Base-by-base conservation (phyloP, 2,329 filamentous ascomycete genomes). In the Exophiala alcalophila region DNA sequence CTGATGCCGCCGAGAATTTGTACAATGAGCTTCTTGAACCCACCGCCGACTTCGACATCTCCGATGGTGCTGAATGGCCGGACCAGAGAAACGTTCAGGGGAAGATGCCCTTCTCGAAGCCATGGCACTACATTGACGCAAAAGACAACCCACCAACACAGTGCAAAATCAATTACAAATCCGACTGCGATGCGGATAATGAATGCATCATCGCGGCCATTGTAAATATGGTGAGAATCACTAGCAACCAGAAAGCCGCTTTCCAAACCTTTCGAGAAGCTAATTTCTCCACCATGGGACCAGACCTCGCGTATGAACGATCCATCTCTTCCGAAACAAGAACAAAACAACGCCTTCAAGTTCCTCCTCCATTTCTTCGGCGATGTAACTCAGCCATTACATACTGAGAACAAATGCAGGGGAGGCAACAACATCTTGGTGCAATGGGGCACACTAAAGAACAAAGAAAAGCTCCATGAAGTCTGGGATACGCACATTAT, bases 401-500 rank as follows among this genome's bases (percentile, higher is more conserved):
- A 39, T 27, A 39, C 36, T 9, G 36, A 39, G 26, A 18, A 39
- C 12, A 39, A 39, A 21, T 39, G 36, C 26, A 16, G 36, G 11
- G 36, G 36, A n/a, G 36, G 36, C 8, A 39, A 25, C 6, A 30
- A 21, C 19, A 16, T 39, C 16, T 29, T 39, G 36, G 36, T 39
- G 16, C 36, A 39, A 26, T 39, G 36, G 36, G 36, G 36, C 7
- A 30, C 21, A 16, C 10, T 20, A 6, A 19, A 15, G 7, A 29
- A 25, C 18, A 23, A 10, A 15, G 15, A 40, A 14, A 23, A 26
- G 15, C 30, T 28, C 9, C 37, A 32, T 14, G 12, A 20, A 30
- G 32, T 46, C 31, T 42, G 47, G 35, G 43, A 46, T 34, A 23
- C 14, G 16, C 21, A 38, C 18, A 44, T 44, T 21, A 44, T 44